Evolutionary conservation across 768 basidiomycete species (phyloP).

Genomic region (Strobilomyces echinocephalus): DNA sequence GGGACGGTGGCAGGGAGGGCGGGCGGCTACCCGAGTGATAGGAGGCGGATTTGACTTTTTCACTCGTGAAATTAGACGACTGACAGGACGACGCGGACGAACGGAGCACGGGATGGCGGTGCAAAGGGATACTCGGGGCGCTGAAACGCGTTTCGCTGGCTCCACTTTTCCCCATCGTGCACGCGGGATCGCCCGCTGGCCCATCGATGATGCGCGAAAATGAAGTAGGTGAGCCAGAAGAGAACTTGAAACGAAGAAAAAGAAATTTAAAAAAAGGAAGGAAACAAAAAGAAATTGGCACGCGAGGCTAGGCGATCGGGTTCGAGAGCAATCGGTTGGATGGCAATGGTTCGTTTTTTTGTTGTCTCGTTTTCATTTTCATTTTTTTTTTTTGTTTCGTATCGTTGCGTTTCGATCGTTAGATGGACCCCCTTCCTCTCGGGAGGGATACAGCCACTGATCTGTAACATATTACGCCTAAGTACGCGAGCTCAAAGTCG

Average conservation of each 20-base stretch:
- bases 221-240: too few relatives aligned
- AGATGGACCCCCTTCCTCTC: background rate
- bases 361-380: background rate
- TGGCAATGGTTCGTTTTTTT: too few relatives aligned
- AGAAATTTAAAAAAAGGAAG: too few relatives aligned
- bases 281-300: too few relatives aligned
- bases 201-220: too few relatives aligned
- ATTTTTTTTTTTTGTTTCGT: background rate
- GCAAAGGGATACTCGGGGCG: background rate
- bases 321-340: too few relatives aligned
- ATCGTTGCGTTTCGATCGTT: too few relatives aligned
- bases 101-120: background rate
- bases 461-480: conserved; percentile 1
- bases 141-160: background rate
- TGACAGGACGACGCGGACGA: background rate
- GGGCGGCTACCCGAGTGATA: background rate
- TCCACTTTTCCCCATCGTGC: background rate
- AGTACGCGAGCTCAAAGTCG: conserved; percentile 8
- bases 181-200: background rate
- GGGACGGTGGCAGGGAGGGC: too few relatives aligned
- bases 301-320: too few relatives aligned
- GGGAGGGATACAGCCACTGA: background rate
- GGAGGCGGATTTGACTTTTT: background rate
- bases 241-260: too few relatives aligned
- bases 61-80: too few relatives aligned